A percentile compares a stretch with the other conserved stretches of the same genome.
phyloP scores from a whole-genome alignment of 225 moss, liverwort and hornwort genomes.

The Bryum argenteum region DNA sequence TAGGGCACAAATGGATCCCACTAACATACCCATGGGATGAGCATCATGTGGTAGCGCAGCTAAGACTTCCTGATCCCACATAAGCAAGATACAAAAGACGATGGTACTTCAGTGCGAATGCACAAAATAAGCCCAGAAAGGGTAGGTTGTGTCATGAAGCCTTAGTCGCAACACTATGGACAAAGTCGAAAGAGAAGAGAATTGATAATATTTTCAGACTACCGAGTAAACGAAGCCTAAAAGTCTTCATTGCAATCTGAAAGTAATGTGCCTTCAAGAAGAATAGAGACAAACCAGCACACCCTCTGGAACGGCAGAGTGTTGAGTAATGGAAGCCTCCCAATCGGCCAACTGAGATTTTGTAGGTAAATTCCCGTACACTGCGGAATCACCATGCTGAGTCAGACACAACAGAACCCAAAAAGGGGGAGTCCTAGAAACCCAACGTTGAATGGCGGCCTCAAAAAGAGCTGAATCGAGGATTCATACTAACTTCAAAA shows the following conservation, averaged over 20 bases:
- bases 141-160: conserved; percentile 1
- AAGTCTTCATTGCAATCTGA: conserved; percentile 9
- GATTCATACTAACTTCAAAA: conserved; percentile 13
- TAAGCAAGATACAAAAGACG: too few species aligned
- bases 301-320: conserved; percentile 90
- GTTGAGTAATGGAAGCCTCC: conserved; percentile 70
- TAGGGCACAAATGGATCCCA: conserved; percentile 80
- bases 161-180: conserved; percentile 10
- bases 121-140: neutral
- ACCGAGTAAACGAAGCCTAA: neutral
- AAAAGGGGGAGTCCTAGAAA: neutral
- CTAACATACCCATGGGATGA: conserved; percentile 97
- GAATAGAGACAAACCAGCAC: conserved; percentile 65
- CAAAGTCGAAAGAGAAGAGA: conserved; percentile 6
- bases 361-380: conserved; percentile 88
- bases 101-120: conserved; percentile 20
- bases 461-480: conserved; percentile 2
- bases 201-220: neutral
- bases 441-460: neutral
- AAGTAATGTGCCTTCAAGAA: neutral
- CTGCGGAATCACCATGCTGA: conserved; percentile 42
- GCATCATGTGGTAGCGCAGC: conserved; percentile 83
- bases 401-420: neutral
- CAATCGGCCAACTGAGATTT: conserved; percentile 70
- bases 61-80: conserved; percentile 61